Conservation (phyloP, 148 eudicot genomes). For the Agrostemma githago region DNA sequence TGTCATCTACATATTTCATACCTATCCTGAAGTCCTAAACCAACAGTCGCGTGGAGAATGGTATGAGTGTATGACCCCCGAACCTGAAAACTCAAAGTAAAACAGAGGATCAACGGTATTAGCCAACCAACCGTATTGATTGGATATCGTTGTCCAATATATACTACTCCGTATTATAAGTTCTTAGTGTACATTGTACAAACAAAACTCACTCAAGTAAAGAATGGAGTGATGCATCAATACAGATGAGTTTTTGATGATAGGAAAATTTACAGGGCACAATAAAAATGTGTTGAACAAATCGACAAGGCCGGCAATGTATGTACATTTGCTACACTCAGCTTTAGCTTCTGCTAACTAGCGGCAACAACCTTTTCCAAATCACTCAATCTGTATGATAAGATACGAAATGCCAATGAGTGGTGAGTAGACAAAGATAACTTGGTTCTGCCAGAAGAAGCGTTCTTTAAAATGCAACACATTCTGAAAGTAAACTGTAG, state of each 20-base stretch:
- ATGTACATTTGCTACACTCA: conserved; percentile 15
- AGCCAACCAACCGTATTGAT: neutral
- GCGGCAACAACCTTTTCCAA: conserved; percentile 62
- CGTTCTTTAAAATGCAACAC: neutral
- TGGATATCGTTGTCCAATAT: neutral
- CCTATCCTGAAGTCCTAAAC: neutral
- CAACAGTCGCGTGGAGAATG: neutral
- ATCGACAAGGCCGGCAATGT: conserved; percentile 4
- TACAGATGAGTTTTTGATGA: neutral
- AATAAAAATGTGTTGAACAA: neutral
- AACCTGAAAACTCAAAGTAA: neutral
- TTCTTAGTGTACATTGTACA: conserved; percentile 1
- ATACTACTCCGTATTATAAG: neutral
- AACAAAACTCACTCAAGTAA: neutral
- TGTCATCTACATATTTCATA: neutral
- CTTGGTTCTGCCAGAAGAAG: neutral
- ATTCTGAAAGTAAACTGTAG: neutral
- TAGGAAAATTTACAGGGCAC: neutral
- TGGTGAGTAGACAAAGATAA: neutral
- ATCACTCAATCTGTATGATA: conserved; percentile 62
- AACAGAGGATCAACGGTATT: neutral
- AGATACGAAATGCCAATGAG: conserved; percentile 7
- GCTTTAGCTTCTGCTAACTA: conserved; percentile 16
- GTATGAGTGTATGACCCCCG: neutral
- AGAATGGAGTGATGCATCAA: neutral